These are phyloP conservation scores for Xanthoparmelia taractica DNA, from an alignment of 495 filamentous ascomycete species.

Conservation along the genomic window DNA sequence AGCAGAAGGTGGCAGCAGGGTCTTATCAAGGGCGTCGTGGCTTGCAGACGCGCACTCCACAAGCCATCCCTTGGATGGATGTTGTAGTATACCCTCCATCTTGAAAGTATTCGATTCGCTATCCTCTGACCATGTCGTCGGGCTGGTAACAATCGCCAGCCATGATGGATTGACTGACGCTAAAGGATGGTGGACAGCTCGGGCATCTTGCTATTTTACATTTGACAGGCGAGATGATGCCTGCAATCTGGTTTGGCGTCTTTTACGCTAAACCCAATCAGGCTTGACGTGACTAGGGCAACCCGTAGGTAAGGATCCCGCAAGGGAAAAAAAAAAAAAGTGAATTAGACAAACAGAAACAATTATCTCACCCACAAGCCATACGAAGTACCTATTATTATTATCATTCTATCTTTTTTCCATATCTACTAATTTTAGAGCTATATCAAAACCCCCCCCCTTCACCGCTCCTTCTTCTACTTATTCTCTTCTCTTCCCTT, in stretches of 20 bases:
- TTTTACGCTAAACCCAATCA: not conserved
- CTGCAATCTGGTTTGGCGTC: slow-evolving; percentile 7
- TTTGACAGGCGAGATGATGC: not conserved
- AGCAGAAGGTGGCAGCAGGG: slow-evolving; percentile 8
- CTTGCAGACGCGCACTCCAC: slow-evolving; percentile 10
- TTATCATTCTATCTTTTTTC: not conserved
- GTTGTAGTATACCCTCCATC: too few species aligned
- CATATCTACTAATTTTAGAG: slow-evolving; percentile 14
- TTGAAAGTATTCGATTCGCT: slow-evolving; percentile 16
- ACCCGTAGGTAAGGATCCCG: not conserved
- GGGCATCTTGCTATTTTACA: not conserved
- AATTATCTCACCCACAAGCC: not conserved
- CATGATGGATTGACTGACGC: too few species aligned
- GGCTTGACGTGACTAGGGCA: not conserved
- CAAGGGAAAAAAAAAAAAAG: slow-evolving; percentile 3
- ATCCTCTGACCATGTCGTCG: not conserved
- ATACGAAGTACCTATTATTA: not conserved
- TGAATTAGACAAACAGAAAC: not conserved
- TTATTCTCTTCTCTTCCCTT: slow-evolving; percentile 33
- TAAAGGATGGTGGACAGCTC: not conserved
- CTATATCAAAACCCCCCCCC: slow-evolving; percentile 30
- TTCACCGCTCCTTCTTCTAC: slow-evolving; percentile 26
- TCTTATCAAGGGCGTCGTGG: slow-evolving; percentile 19
- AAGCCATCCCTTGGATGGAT: too few species aligned
- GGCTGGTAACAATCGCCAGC: not conserved